Conservation (phyloP, 2,329 filamentous ascomycete species). For the Aureobasidium subglaciale region DNA sequence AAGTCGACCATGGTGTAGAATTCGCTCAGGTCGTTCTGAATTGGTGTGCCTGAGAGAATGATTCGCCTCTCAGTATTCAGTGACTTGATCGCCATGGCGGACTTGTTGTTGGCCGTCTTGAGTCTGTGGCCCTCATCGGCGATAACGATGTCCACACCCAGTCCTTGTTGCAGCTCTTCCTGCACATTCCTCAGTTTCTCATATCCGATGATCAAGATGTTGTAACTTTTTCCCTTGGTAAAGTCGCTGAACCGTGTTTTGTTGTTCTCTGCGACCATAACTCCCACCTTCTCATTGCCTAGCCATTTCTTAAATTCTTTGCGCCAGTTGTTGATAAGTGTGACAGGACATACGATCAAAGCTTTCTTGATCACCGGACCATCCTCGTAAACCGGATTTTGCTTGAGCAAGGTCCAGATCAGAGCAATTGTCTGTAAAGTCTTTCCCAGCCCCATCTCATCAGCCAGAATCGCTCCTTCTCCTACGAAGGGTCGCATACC, state of each 20-base stretch:
- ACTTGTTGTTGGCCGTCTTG: constrained; percentile 63
- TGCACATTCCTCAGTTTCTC: constrained; percentile 61
- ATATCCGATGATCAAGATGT: constrained; percentile 67
- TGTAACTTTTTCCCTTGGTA: constrained; percentile 60
- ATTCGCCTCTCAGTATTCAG: constrained; percentile 55
- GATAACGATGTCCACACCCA: constrained; percentile 61
- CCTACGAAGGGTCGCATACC: constrained; percentile 60
- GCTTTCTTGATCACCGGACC: constrained; percentile 61
- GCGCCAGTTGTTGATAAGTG: constrained; percentile 65
- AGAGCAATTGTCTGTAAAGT: constrained; percentile 66
- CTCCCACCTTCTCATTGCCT: constrained; percentile 61
- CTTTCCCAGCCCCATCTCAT: constrained; percentile 71
- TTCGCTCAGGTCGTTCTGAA: constrained; percentile 61
- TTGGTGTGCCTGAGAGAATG: constrained; percentile 60
- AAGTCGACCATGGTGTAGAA: constrained; percentile 64
- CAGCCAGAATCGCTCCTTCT: constrained; percentile 63
- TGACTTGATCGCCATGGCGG: constrained; percentile 57
- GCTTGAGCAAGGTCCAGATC: constrained; percentile 65
- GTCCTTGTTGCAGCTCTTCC: constrained; percentile 56
- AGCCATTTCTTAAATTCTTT: constrained; percentile 70
- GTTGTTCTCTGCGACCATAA: constrained; percentile 58
- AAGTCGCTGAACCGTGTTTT: constrained; percentile 59
- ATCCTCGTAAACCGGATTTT: constrained; percentile 57
- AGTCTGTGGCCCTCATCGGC: constrained; percentile 63
- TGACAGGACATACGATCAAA: constrained; percentile 65